These are phyloP conservation scores for Hysterangium stoloniferum DNA, from an alignment of 768 basidiomycete species.

Conservation along the genomic window DNA sequence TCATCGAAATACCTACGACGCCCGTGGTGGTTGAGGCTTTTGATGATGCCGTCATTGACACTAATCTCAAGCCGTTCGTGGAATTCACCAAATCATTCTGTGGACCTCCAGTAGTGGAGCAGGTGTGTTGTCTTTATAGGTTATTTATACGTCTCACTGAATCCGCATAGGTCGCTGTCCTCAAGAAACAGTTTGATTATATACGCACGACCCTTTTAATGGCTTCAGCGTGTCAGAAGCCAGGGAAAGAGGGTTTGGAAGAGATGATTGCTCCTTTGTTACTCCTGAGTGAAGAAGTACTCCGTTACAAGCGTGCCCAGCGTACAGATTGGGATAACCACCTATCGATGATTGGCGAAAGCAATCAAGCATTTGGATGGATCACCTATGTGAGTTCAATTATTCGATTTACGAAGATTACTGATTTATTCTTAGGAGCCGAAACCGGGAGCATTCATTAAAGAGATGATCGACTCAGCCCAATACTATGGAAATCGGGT, in stretches of 20 bases:
- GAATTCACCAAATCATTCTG: conserved; percentile 66
- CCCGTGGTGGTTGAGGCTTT: conserved; percentile 63
- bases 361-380: conserved; percentile 80
- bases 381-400: conserved; percentile 59
- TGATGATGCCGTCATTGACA: conserved; percentile 64
- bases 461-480: conserved; percentile 77
- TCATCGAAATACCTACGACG: conserved; percentile 23
- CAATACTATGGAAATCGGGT: conserved; percentile 86
- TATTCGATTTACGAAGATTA: conserved; percentile 1
- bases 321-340: conserved; percentile 79
- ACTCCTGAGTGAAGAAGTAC: conserved; percentile 63
- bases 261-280: conserved; percentile 61
- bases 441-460: conserved; percentile 75
- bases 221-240: conserved; percentile 72
- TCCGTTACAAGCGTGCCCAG: conserved; percentile 75
- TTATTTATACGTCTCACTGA: background rate
- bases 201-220: conserved; percentile 62
- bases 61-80: conserved; percentile 66
- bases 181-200: conserved; percentile 59
- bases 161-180: conserved; percentile 48
- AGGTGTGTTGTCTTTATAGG: conserved; percentile 42
- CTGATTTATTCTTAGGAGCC: conserved; percentile 37
- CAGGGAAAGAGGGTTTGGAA: conserved; percentile 51
- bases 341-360: conserved; percentile 75
- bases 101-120: conserved; percentile 60